These are phyloP conservation scores for Globisporangium perplexum DNA, from an alignment of 352 stramenopile genomes.

Conservation along the genomic window DNA sequence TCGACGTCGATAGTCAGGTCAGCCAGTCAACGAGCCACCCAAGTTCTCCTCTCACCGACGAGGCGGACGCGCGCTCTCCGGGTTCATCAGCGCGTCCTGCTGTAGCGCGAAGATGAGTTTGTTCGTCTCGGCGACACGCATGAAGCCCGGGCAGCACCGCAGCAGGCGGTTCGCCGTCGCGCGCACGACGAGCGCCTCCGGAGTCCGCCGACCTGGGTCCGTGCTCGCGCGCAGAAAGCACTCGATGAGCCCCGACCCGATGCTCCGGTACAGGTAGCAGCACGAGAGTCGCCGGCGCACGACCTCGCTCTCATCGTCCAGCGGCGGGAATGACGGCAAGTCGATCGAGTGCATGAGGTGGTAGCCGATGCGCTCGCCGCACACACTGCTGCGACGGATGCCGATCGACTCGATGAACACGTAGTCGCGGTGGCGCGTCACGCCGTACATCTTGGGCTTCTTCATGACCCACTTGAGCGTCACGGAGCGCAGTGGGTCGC, in stretches of 20 bases:
- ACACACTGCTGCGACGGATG: constrained; percentile 8
- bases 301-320: constrained; percentile 8
- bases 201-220: constrained; percentile 7
- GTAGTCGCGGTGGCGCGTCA: constrained; percentile 16
- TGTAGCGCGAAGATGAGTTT: constrained; percentile 18
- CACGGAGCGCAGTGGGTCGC: constrained; percentile 16
- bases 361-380: constrained; percentile 25
- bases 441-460: constrained; percentile 14
- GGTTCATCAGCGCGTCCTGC: constrained; percentile 3
- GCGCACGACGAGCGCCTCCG: constrained; percentile 7
- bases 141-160: constrained; percentile 13
- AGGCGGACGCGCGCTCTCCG: not conserved
- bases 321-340: constrained; percentile 12
- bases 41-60: not conserved
- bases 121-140: constrained; percentile 17
- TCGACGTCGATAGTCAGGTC: too few species aligned
- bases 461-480: constrained; percentile 21
- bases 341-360: constrained; percentile 27
- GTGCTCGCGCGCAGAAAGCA: constrained; percentile 13
- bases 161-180: constrained; percentile 13
- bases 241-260: constrained; percentile 16
- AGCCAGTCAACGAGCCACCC: not conserved
- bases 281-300: constrained; percentile 13
- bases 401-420: constrained; percentile 22
- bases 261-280: constrained; percentile 15